Evolutionary conservation across 371 early-diverging fungal species (phyloP).

Genomic region (Paraphysoderma sedebokerense): DNA sequence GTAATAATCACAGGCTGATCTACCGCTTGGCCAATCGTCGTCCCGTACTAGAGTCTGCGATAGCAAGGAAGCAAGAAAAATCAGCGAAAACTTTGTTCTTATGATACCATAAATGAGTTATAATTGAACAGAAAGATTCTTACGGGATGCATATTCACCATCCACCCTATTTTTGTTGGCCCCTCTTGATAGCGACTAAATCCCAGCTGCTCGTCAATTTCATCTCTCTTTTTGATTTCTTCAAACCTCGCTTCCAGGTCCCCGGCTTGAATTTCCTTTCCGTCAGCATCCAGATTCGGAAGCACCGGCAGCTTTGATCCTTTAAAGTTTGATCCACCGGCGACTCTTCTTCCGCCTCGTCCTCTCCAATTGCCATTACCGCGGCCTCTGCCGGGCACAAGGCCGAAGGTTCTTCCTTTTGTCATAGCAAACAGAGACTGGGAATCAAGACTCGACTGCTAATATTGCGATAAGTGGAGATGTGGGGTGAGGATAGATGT

Average conservation of each 20-base stretch:
- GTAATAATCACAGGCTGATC: conserved; percentile 74
- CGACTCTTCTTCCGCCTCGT: not conserved
- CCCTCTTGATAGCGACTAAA: conserved; percentile 64
- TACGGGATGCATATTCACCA: conserved; percentile 87
- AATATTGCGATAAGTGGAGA: too few species aligned
- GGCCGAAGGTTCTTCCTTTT: not conserved
- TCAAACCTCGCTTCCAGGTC: not conserved
- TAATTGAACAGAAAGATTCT: conserved; percentile 3
- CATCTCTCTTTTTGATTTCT: conserved; percentile 21
- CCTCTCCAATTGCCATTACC: not conserved
- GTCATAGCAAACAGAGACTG: too few species aligned
- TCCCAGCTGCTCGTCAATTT: conserved; percentile 62
- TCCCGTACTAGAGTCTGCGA: conserved; percentile 14
- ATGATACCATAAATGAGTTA: not conserved
- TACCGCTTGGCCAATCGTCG: conserved; percentile 41
- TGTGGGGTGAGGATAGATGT: too few species aligned
- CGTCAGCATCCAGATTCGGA: not conserved
- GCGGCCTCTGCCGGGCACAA: not conserved
- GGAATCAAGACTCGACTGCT: too few species aligned
- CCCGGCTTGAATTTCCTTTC: not conserved
- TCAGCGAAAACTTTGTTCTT: not conserved
- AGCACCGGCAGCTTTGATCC: not conserved
- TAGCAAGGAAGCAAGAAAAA: not conserved
- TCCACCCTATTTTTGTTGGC: conserved; percentile 71
- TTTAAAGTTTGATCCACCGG: not conserved